Percentiles rank a stretch among this genome's conserved stretches.
These are phyloP conservation scores for Laetiporus sulphureus DNA, from an alignment of 1,284 basidiomycete genomes.

Conservation along the genomic window DNA sequence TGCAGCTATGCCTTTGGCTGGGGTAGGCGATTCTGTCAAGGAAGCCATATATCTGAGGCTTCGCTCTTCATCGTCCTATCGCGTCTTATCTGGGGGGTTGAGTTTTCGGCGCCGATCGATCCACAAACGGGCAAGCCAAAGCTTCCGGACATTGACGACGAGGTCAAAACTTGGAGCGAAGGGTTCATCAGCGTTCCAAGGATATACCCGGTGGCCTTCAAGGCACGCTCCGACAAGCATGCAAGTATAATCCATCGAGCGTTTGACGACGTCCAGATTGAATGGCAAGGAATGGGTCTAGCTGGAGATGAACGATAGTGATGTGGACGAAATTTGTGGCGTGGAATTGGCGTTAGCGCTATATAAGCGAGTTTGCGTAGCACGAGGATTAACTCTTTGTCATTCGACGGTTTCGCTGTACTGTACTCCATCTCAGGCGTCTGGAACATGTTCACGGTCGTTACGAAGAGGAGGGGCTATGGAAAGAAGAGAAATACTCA, in stretches of 20 bases:
- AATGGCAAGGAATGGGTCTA: conserved; percentile 21
- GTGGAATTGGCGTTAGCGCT: no score
- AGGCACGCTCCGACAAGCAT: conserved; percentile 19
- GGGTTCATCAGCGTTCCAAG: conserved; percentile 22
- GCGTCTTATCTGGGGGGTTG: conserved; percentile 24
- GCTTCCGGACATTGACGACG: conserved; percentile 22
- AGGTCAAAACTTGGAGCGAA: conserved; percentile 21
- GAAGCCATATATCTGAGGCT: conserved; percentile 22
- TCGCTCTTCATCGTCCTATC: conserved; percentile 25
- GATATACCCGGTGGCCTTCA: conserved; percentile 19
- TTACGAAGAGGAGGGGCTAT: no score
- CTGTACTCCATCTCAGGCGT: no score
- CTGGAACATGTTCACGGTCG: no score
- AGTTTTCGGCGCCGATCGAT: conserved; percentile 21
- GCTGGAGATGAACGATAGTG: conserved; percentile 14
- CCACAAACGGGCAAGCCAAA: conserved; percentile 16
- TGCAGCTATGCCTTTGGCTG: conserved; percentile 25
- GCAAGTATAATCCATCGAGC: conserved; percentile 16
- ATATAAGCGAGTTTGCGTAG: no score
- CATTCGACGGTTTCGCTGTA: no score
- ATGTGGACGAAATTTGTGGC: no score
- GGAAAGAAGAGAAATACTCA: no score
- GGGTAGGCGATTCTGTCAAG: conserved; percentile 26
- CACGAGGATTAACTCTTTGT: no score
- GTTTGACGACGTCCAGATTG: conserved; percentile 21